Base-by-base conservation (phyloP, 202 grass and related monocot genomes). In the Musa balbisiana region DNA sequence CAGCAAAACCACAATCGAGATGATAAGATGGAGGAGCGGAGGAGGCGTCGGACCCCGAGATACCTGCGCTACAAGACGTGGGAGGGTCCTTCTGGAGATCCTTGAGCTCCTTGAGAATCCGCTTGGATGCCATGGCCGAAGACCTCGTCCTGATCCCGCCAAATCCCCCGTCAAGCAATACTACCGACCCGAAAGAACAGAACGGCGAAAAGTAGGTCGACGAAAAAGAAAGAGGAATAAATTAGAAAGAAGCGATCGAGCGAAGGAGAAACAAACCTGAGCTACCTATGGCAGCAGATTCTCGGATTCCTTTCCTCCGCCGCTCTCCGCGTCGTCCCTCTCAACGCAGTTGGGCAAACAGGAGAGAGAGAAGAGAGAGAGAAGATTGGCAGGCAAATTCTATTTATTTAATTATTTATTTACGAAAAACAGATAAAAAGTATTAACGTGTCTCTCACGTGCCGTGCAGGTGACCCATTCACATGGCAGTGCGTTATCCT, bases 31-130 rank as follows among this genome's bases (percentile, higher is more conserved):
- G 23, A 26, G 3, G 21, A 65, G 22, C 11, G 23, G 26, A 26
- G 11, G 22, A 21, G 21, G 21, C 33, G 0, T 26, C 21, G 63
- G 23, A 25, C 24, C 23, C 23, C 23, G 63, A 65, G 21, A 26
- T 65, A 65, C 63, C 63, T 65, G 63, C 63, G 63, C 63, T 65
- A 11, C 63, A 65, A 12, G 63, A 65, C 2, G 63, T 65, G 63
- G 63, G 63, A 4, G 23, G 63, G 25, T 65, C 62, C 62, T 65
- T 65, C 23, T 65, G 62, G 14, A 65, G 62, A 26, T 65, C 63
- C 22, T 65, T 65, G 23, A 65, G 63, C 63, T 65, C 63, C 23
- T 65, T 65, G 21, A 65, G 23, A 23, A 65, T 65, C 63, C 63
- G 22, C 63, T 65, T 27, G 63, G 63, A 65, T 27, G 63, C 63